Evolutionary conservation across 106 monocot species (phyloP).

Genomic region (Cymbidium sinense): DNA sequence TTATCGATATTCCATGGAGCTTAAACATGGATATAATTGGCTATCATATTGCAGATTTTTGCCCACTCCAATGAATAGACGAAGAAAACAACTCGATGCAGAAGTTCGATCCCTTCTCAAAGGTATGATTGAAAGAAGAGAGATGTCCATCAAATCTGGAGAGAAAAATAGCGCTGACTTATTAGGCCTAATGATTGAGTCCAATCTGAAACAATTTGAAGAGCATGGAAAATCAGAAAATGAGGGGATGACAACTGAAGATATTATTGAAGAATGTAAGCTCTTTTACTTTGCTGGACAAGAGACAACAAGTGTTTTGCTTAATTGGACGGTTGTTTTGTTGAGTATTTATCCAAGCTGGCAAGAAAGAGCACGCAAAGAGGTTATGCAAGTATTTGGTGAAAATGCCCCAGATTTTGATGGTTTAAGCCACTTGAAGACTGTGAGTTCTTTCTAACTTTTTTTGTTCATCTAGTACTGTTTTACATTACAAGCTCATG

Average conservation of each 20-base stretch:
- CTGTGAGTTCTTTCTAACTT: constrained; percentile 9
- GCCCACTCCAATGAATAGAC: constrained; percentile 3
- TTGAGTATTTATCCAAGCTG: constrained; percentile 55
- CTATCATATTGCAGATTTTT: constrained; percentile 2
- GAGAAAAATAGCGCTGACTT: constrained; percentile 29
- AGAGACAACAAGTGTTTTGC: constrained; percentile 50
- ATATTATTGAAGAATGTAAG: constrained; percentile 69
- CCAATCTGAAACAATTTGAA: constrained; percentile 20
- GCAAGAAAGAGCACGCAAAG: constrained; percentile 64
- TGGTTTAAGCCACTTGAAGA: constrained; percentile 7
- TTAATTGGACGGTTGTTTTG: constrained; percentile 64
- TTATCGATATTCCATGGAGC: no score
- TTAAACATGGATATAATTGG: background rate
- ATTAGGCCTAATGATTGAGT: constrained; percentile 47
- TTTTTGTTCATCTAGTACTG: background rate
- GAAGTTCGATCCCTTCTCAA: background rate
- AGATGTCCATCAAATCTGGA: constrained; percentile 25
- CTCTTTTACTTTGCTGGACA: constrained; percentile 78
- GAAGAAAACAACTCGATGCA: background rate
- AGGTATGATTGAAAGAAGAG: constrained; percentile 39
- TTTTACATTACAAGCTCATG: background rate
- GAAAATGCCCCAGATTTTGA: constrained; percentile 22
- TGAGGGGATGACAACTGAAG: constrained; percentile 37
- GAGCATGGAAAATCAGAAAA: constrained; percentile 26
- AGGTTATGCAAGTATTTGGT: constrained; percentile 46